Conservation (phyloP, 805 yeast genomes). For the Pichia heedii region DNA sequence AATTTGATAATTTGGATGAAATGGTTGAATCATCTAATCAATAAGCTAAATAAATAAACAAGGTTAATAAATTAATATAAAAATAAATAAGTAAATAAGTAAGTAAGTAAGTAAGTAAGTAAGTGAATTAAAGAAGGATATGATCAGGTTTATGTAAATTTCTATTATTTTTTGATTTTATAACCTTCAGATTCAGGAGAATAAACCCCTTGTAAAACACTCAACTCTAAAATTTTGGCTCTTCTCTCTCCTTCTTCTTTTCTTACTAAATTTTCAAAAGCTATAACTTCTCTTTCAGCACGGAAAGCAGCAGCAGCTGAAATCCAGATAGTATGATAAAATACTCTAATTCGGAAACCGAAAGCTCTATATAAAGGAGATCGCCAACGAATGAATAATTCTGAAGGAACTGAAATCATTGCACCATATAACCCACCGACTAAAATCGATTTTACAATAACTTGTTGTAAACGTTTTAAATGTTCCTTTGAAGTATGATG, state of each 20-base stretch:
- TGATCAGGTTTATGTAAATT: too few relatives aligned
- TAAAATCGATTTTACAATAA: slow-evolving; percentile 25
- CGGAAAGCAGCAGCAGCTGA: slow-evolving; percentile 29
- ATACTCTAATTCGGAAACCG: slow-evolving; percentile 28
- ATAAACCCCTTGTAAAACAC: slow-evolving; percentile 26
- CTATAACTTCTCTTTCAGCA: slow-evolving; percentile 28
- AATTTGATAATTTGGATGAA: not conserved
- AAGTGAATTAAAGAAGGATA: too few relatives aligned
- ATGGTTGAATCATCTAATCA: not conserved
- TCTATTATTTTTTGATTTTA: slow-evolving; percentile 1
- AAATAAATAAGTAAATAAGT: not conserved
- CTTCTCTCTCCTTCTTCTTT: slow-evolving; percentile 26
- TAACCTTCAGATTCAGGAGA: slow-evolving; percentile 23
- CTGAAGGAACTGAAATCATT: slow-evolving; percentile 29
- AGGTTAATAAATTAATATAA: too few relatives aligned
- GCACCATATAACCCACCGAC: slow-evolving; percentile 31
- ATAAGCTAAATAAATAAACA: not conserved
- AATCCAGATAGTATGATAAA: slow-evolving; percentile 30
- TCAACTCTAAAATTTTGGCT: slow-evolving; percentile 25
- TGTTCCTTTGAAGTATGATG: slow-evolving; percentile 16
- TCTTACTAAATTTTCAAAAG: slow-evolving; percentile 24
- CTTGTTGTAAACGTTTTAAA: slow-evolving; percentile 19
- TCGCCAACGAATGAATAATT: slow-evolving; percentile 28
- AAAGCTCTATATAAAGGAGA: slow-evolving; percentile 30
- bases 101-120: too few relatives aligned